phyloP scores from a whole-genome alignment of 495 filamentous ascomycete species.

The Xylaria flabelliformis region DNA sequence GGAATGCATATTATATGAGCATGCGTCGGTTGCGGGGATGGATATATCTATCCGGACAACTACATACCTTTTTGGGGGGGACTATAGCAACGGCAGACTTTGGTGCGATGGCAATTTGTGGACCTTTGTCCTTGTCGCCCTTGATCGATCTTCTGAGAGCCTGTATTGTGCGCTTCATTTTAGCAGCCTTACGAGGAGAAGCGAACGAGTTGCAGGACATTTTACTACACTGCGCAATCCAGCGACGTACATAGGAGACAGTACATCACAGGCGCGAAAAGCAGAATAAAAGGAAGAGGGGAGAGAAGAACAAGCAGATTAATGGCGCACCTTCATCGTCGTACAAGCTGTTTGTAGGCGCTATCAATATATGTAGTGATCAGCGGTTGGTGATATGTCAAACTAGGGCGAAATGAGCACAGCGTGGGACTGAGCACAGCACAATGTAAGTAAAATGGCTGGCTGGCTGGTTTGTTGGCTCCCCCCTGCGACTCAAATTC shows the following conservation, averaged over 20 bases:
- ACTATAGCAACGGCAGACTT: conserved; percentile 95
- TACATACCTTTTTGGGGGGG: conserved; percentile 91
- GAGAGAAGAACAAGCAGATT: conserved; percentile 32
- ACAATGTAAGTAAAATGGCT: conserved; percentile 32
- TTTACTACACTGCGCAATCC: conserved; percentile 29
- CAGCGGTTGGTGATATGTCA: conserved; percentile 27
- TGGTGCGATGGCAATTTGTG: conserved; percentile 85
- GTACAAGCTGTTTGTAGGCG: conserved; percentile 34
- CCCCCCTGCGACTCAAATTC: conserved; percentile 37
- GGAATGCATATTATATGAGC: conserved; percentile 20
- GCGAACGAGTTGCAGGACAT: conserved; percentile 34
- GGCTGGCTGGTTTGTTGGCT: conserved; percentile 32
- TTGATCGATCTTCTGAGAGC: conserved; percentile 86
- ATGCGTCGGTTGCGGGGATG: conserved; percentile 1
- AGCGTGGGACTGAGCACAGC: conserved; percentile 37
- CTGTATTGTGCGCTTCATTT: conserved; percentile 59
- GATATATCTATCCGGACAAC: conserved; percentile 17
- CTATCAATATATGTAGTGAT: conserved; percentile 28
- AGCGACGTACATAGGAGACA: conserved; percentile 11
- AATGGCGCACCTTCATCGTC: conserved; percentile 60
- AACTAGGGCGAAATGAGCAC: conserved; percentile 16
- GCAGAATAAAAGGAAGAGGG: conserved; percentile 33
- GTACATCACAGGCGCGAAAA: not conserved
- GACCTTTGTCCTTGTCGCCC: conserved; percentile 78
- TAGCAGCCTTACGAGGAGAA: conserved; percentile 37